Conservation (phyloP, 1,284 basidiomycete genomes). For the Coniferiporia weirii region DNA sequence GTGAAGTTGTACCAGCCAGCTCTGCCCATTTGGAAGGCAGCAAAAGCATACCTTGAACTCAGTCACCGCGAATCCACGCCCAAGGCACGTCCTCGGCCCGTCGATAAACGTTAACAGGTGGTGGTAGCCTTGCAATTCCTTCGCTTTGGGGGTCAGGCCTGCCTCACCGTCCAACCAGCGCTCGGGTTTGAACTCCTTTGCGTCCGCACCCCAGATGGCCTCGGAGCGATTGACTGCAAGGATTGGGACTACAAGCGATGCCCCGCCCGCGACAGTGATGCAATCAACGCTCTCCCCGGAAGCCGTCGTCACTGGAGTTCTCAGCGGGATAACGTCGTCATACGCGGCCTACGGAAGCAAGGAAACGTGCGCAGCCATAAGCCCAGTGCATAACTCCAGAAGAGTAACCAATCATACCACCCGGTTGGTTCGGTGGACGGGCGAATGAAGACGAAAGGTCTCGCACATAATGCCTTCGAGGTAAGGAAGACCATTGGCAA, state of each 20-base stretch:
- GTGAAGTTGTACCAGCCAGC: not conserved
- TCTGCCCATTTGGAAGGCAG: not conserved
- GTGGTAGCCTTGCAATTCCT: slow-evolving; percentile 10
- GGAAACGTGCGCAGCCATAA: not conserved
- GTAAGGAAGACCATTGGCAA: slow-evolving; percentile 21
- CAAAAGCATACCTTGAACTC: slow-evolving; percentile 15
- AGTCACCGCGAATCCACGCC: slow-evolving; percentile 14
- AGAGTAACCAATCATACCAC: slow-evolving; percentile 27
- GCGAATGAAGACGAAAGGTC: slow-evolving; percentile 21
- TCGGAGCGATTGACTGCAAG: slow-evolving; percentile 11
- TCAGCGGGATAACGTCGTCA: slow-evolving; percentile 15
- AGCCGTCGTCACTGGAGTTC: slow-evolving; percentile 3
- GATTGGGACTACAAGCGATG: slow-evolving; percentile 10
- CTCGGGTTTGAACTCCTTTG: slow-evolving; percentile 18
- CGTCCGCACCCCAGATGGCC: slow-evolving; percentile 16
- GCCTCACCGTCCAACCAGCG: slow-evolving; percentile 11
- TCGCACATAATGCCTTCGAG: slow-evolving; percentile 23
- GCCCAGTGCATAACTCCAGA: not conserved
- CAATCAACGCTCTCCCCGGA: not conserved
- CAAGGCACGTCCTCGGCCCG: slow-evolving; percentile 16
- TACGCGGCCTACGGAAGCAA: slow-evolving; percentile 2
- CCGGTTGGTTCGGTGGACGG: slow-evolving; percentile 33
- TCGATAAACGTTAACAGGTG: slow-evolving; percentile 16
- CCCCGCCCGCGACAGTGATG: slow-evolving; percentile 5
- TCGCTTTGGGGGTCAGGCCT: slow-evolving; percentile 9